Conservation (phyloP, 176 grass and related monocot genomes). For the Canna indica region DNA sequence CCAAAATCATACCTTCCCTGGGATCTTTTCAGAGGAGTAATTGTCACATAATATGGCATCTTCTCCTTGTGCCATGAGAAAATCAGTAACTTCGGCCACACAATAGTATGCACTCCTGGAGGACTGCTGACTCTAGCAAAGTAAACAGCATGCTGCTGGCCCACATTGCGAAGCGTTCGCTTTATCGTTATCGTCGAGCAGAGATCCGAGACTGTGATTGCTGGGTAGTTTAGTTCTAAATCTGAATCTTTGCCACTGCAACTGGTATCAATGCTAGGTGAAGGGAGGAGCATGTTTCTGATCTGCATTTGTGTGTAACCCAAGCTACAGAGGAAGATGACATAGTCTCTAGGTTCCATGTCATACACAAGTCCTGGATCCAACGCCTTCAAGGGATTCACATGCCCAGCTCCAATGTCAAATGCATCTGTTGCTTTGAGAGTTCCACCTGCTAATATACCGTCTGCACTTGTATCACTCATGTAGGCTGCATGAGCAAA, state of each 20-base stretch:
- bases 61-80: conserved; percentile 30
- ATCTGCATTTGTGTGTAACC: conserved; percentile 57
- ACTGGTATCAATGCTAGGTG: conserved; percentile 34
- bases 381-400: conserved; percentile 55
- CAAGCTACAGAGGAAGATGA: conserved; percentile 60
- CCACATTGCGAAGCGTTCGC: conserved; percentile 71
- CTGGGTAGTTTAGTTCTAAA: conserved; percentile 64
- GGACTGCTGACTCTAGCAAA: conserved; percentile 33
- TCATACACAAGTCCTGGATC: conserved; percentile 89
- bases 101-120: conserved; percentile 30
- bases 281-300: conserved; percentile 44
- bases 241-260: conserved; percentile 24
- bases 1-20: conserved; percentile 65
- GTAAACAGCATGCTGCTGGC: conserved; percentile 35
- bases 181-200: conserved; percentile 32
- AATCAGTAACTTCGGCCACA: conserved; percentile 49
- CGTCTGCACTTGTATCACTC: conserved; percentile 49
- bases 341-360: conserved; percentile 41
- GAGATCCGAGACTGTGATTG: conserved; percentile 51
- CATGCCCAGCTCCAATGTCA: conserved; percentile 69
- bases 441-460: conserved; percentile 57
- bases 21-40: conserved; percentile 49
- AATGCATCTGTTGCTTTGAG: conserved; percentile 64
- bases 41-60: conserved; percentile 52
- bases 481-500: conserved; percentile 33